phyloP scores from a whole-genome alignment of 768 basidiomycete species.

The Fomitopsis pulvina region DNA sequence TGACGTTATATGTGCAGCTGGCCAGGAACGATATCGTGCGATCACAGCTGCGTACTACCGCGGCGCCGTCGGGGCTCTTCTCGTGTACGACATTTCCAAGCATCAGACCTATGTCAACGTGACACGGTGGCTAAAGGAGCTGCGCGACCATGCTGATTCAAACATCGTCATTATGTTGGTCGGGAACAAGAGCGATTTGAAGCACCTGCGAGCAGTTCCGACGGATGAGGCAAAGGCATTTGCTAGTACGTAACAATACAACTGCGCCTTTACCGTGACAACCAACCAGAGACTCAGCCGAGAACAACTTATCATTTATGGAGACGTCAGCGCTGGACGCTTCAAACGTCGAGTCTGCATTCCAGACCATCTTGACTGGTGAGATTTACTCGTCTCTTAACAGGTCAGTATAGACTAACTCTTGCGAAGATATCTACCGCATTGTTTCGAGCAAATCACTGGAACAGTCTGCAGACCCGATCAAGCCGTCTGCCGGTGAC shows the following conservation, averaged over 20 bases:
- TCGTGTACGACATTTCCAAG: constrained; percentile 93
- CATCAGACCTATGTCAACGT: constrained; percentile 93
- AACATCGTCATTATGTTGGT: constrained; percentile 22
- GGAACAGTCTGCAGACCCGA: constrained; percentile 72
- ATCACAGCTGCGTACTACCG: constrained; percentile 99
- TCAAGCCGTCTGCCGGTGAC: constrained; percentile 75
- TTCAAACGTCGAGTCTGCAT: constrained; percentile 95
- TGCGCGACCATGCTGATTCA: constrained; percentile 87
- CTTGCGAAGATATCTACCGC: constrained; percentile 81
- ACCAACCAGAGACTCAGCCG: constrained; percentile 42
- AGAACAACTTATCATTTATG: constrained; percentile 91
- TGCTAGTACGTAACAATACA: constrained; percentile 50
- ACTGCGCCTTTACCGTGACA: background rate
- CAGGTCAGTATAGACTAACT: constrained; percentile 2
- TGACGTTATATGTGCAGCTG: constrained; percentile 46
- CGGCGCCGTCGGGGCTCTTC: constrained; percentile 87
- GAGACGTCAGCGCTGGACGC: constrained; percentile 99
- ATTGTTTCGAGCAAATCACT: constrained; percentile 95
- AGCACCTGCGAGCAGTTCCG: constrained; percentile 92
- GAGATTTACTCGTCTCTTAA: constrained; percentile 17
- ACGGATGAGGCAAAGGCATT: constrained; percentile 97
- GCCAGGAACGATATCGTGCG: constrained; percentile 95
- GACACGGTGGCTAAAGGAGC: constrained; percentile 93
- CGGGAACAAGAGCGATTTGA: constrained; percentile 75
- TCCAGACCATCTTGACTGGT: constrained; percentile 96